Conservation (phyloP, 495 filamentous ascomycete genomes). For the Cryomyces antarcticus region DNA sequence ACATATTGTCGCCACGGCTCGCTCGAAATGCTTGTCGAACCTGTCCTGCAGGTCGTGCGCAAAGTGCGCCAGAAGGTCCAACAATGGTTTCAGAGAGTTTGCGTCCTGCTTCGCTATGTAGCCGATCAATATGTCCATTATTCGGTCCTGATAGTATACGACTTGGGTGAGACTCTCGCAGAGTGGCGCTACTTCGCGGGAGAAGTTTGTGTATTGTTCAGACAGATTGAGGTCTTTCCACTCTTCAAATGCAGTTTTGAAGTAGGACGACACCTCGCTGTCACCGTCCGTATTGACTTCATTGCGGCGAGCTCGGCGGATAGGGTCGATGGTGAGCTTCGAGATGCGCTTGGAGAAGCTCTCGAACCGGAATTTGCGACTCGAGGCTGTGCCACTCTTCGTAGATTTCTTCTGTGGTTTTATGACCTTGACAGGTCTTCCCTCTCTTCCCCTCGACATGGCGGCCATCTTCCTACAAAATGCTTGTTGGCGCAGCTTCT, state of each 20-base stretch:
- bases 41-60: slow-evolving; percentile 75
- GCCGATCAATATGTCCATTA: slow-evolving; percentile 56
- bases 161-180: slow-evolving; percentile 84
- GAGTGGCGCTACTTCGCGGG: slow-evolving; percentile 46
- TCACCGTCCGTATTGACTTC: slow-evolving; percentile 61
- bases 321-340: slow-evolving; percentile 82
- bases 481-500: no score
- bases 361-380: slow-evolving; percentile 74
- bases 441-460: neutral
- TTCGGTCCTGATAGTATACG: slow-evolving; percentile 64
- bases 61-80: slow-evolving; percentile 70
- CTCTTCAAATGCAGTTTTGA: slow-evolving; percentile 58
- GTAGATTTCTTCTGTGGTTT: neutral
- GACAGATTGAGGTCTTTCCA: slow-evolving; percentile 87
- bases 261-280: slow-evolving; percentile 49
- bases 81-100: slow-evolving; percentile 60
- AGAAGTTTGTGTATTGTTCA: slow-evolving; percentile 52
- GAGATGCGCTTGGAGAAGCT: slow-evolving; percentile 82
- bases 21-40: slow-evolving; percentile 72
- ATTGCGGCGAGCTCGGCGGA: slow-evolving; percentile 64
- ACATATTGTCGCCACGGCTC: slow-evolving; percentile 45
- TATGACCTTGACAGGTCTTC: no score
- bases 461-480: slow-evolving; percentile 25
- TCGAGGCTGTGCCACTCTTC: slow-evolving; percentile 41
- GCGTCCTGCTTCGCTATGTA: slow-evolving; percentile 60